Percentiles rank a stretch among this genome's conserved stretches.
Conservation (phyloP, 352 stramenopile genomes). For the Pythium apleroticum region DNA sequence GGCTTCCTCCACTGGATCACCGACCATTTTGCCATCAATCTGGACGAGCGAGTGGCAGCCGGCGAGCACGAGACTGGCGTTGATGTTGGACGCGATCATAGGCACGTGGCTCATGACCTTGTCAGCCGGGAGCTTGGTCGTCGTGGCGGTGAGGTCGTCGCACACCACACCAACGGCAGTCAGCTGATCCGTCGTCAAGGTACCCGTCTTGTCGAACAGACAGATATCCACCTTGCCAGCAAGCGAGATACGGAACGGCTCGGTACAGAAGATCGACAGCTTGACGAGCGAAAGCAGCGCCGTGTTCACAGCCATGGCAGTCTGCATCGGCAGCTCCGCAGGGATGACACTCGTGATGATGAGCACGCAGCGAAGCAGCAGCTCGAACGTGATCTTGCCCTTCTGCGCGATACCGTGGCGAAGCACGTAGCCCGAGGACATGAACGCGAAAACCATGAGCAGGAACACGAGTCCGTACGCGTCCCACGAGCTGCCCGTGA, state of each 20-base stretch:
- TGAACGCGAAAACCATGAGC: conserved; percentile 96
- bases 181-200: conserved; percentile 96
- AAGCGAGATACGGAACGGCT: conserved; percentile 97
- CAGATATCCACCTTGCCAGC: conserved; percentile 96
- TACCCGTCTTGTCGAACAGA: conserved; percentile 99
- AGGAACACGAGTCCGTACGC: conserved; percentile 95
- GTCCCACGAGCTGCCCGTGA: conserved; percentile 94
- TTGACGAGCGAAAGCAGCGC: conserved; percentile 95
- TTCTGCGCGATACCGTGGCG: conserved; percentile 83
- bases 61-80: conserved; percentile 80
- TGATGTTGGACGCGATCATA: conserved; percentile 83
- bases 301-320: conserved; percentile 96
- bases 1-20: conserved; percentile 98
- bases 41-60: conserved; percentile 98
- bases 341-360: conserved; percentile 99
- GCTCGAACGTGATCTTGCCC: conserved; percentile 94
- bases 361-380: conserved; percentile 97
- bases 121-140: conserved; percentile 29
- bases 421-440: conserved; percentile 95
- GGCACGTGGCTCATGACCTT: conserved; percentile 67
- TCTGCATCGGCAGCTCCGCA: conserved; percentile 98
- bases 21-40: conserved; percentile 95
- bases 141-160: conserved; percentile 50
- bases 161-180: conserved; percentile 92
- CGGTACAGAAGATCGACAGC: conserved; percentile 97